Conservation (phyloP, 192 early-diverging fungal genomes). For the Entomortierella parvispora region DNA sequence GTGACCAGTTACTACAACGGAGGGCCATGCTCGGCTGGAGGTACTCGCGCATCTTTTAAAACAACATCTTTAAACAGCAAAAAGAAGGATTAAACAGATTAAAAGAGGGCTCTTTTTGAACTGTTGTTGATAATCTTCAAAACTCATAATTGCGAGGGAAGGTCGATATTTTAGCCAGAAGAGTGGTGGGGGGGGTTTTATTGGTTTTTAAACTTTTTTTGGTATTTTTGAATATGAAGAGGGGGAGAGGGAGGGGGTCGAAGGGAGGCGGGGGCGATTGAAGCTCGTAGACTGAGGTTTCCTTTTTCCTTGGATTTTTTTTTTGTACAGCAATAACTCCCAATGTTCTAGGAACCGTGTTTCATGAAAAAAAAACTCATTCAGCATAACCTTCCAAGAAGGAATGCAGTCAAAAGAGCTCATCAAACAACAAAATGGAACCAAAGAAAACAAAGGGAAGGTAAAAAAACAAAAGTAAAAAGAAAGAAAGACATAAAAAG, state of each 20-base stretch:
- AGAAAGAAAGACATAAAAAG: background rate
- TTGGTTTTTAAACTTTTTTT: background rate
- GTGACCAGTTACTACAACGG: background rate
- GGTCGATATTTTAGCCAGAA: background rate
- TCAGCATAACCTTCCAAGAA: too few relatives aligned
- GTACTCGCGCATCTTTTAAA: conserved; percentile 16
- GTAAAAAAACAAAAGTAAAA: conserved; percentile 8
- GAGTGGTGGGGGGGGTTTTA: background rate
- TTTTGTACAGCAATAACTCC: too few relatives aligned
- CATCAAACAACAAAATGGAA: background rate
- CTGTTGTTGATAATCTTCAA: background rate
- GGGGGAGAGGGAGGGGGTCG: background rate
- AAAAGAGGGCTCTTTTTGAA: background rate
- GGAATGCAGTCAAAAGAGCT: too few relatives aligned
- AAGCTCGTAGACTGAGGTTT: background rate
- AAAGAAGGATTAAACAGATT: background rate
- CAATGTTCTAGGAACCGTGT: too few relatives aligned
- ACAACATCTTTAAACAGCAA: background rate
- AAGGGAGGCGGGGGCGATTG: background rate
- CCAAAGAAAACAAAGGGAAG: background rate
- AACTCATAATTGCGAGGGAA: too few relatives aligned
- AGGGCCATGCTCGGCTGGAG: conserved; percentile 2
- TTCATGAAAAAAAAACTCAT: too few relatives aligned
- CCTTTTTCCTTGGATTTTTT: too few relatives aligned
- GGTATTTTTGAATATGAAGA: conserved; percentile 1